Base-by-base conservation (phyloP, 116 monocot genomes). In the Posidonia oceanica region DNA sequence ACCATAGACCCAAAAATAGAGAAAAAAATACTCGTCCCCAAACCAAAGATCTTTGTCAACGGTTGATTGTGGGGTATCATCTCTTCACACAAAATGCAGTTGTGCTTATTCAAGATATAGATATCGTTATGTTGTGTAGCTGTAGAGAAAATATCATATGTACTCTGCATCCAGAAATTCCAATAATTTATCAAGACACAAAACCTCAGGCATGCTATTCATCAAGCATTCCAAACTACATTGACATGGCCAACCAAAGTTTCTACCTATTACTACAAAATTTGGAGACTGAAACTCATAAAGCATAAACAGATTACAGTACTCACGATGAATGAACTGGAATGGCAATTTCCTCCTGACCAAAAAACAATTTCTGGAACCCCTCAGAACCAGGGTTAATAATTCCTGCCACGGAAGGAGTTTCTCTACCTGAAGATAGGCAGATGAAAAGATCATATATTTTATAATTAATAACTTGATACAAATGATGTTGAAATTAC, bases 271-370 rank as follows among this genome's bases (percentile, higher is more conserved):
- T 39, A 39, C 0, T 39, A 64, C 15, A 39, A 2, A 39, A 39
- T 15, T 16, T 4, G 3, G 8, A 14, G 5, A 52, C 21, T 48
- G 36, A 52, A 52, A 39, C 51, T 21, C 10, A 17, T 22, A 16
- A 15, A 67, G 48, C 15, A 13, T 67, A 52, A 64, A 67, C 52
- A 67, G 21, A 60, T 66, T 15, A 13, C 14, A 21, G 4, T 59
- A 70, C 63, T 77, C 51, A 84, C 90, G 81, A 93, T 59, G 99
- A 83, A 77, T 99, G 93, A 72, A 99, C 88, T 13, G 99, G 99
- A 76, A 99, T 99, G 54, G 99, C 99, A 79, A 99, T 99, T 80
- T 99, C 99, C 75, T 99, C 86, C 74, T 90, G 93, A 67, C 99
- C 99, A 75, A 99, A 99, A 71, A 99, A 99, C 38, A 90, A 76